Evolutionary conservation across 768 basidiomycete species (phyloP).

Genomic region (Tremella mesenterica): DNA sequence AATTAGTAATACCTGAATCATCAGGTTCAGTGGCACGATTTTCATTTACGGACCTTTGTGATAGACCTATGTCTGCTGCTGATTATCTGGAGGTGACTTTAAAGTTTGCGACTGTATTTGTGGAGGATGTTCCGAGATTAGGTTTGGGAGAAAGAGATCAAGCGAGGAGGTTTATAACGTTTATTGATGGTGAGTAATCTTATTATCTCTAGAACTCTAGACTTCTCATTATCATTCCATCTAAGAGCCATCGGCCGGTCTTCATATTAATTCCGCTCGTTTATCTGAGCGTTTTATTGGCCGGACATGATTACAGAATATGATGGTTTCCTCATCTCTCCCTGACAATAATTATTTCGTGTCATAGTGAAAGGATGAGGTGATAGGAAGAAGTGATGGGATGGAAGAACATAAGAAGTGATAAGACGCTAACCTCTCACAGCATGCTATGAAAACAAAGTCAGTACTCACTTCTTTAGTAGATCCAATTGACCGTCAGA

Average conservation of each 20-base stretch:
- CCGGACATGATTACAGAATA: no score
- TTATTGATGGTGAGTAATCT: slow-evolving; percentile 73
- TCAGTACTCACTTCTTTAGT: not conserved
- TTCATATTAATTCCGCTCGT: no score
- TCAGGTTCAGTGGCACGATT: slow-evolving; percentile 75
- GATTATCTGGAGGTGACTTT: slow-evolving; percentile 92
- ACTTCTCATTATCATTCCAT: no score
- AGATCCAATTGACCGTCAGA: slow-evolving; percentile 48
- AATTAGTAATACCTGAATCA: slow-evolving; percentile 67
- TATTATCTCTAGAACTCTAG: no score
- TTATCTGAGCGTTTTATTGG: no score
- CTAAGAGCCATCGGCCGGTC: no score
- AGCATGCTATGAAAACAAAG: slow-evolving; percentile 86
- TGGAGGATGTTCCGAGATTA: slow-evolving; percentile 81
- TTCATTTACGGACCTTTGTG: slow-evolving; percentile 75
- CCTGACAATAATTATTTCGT: no score
- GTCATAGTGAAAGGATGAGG: no score
- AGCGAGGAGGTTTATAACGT: slow-evolving; percentile 92
- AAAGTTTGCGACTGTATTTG: slow-evolving; percentile 76
- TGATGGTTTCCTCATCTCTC: no score
- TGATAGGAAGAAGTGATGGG: no score
- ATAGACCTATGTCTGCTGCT: slow-evolving; percentile 79
- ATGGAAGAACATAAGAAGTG: not conserved
- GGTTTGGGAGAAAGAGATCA: slow-evolving; percentile 76
- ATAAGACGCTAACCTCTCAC: not conserved